Conservation (phyloP, 108 stramenopile species). For the Stephanodiscus minutulus region DNA sequence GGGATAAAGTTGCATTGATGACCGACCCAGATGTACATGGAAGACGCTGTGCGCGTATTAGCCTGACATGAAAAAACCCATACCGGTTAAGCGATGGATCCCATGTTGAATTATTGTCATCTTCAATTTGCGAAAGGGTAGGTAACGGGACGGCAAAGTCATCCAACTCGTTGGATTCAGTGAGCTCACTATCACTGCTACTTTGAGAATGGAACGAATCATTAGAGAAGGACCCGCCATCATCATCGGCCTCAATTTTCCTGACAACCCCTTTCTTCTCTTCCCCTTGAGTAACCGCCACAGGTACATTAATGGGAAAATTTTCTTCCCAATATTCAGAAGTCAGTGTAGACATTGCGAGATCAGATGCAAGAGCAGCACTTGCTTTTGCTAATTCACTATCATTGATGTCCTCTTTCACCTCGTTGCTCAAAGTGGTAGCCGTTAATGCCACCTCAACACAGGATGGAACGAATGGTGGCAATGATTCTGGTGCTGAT, state of each 20-base stretch:
- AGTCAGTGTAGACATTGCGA: neutral
- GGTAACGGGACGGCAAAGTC: constrained; percentile 43
- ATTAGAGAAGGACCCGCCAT: constrained; percentile 16
- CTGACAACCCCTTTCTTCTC: neutral
- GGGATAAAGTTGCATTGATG: constrained; percentile 56
- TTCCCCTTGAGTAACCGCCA: too few relatives aligned
- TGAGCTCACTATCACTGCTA: constrained; percentile 42
- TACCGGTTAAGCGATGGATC: constrained; percentile 63
- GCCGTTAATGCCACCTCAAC: neutral
- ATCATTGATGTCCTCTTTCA: neutral
- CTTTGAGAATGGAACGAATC: constrained; percentile 41
- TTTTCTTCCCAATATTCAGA: neutral
- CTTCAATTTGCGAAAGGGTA: constrained; percentile 5
- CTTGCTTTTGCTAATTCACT: neutral
- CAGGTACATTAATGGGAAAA: too few relatives aligned
- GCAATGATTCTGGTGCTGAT: neutral
- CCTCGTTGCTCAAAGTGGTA: neutral
- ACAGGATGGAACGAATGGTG: neutral
- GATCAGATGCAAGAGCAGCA: neutral
- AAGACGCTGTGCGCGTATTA: constrained; percentile 72
- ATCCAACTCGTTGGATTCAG: constrained; percentile 15
- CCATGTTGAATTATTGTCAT: constrained; percentile 29
- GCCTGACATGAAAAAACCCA: constrained; percentile 77
- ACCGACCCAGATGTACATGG: constrained; percentile 67
- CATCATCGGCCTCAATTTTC: neutral